A percentile compares a stretch with the other conserved stretches of the same genome.
Evolutionary conservation across 2,329 filamentous ascomycete genomes (phyloP).

Genomic region (Cylindrodendrum hubeiense): DNA sequence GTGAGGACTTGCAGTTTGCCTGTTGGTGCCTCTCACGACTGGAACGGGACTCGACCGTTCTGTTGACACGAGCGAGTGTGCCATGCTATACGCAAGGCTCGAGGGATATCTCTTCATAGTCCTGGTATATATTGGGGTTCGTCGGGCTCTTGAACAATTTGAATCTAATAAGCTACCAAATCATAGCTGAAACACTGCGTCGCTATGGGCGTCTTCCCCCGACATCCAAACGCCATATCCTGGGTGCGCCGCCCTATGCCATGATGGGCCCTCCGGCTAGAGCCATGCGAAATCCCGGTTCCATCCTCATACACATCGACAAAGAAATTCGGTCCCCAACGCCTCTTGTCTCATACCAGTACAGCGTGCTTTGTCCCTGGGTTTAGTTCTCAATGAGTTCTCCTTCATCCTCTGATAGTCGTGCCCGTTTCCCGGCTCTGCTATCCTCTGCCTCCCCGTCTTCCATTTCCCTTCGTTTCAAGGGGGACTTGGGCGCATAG

Average conservation of each 20-base stretch:
- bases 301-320: conserved; percentile 25
- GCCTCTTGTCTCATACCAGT: conserved; percentile 36
- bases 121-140: not conserved
- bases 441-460: conserved; percentile 49
- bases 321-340: conserved; percentile 35
- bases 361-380: conserved; percentile 24
- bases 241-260: conserved; percentile 33
- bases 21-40: too few species aligned
- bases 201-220: conserved; percentile 32
- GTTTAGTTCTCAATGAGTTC: conserved; percentile 57
- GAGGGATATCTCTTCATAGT: too few species aligned
- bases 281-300: conserved; percentile 34
- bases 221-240: conserved; percentile 44
- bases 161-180: conserved; percentile 20
- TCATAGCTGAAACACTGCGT: conserved; percentile 33
- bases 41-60: too few species aligned
- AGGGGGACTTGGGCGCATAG: conserved; percentile 50
- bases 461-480: conserved; percentile 59
- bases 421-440: conserved; percentile 58
- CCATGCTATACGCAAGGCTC: too few species aligned
- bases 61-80: too few species aligned
- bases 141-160: conserved; percentile 25
- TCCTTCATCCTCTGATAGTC: conserved; percentile 62
- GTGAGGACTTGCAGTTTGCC: too few species aligned
- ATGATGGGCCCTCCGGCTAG: conserved; percentile 32